These are phyloP conservation scores for Aspergillus jensenii DNA, from an alignment of 2,329 filamentous ascomycete genomes.

Conservation along the genomic window DNA sequence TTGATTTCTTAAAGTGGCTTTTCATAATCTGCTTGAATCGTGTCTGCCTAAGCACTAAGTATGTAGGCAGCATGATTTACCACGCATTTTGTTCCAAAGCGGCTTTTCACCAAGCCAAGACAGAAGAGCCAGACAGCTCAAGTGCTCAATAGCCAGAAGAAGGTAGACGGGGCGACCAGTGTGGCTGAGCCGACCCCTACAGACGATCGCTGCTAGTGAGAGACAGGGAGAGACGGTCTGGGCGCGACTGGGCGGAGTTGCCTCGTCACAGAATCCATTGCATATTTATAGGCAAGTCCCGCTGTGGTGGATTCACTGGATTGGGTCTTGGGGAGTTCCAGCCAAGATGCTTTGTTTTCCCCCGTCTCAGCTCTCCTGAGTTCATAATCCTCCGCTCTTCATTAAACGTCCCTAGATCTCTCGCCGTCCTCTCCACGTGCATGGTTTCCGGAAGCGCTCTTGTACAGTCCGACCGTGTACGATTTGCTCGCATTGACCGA, in stretches of 20 bases:
- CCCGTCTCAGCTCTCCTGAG: neutral
- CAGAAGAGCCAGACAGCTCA: no score
- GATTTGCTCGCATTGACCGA: no score
- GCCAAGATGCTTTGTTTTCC: constrained; percentile 9
- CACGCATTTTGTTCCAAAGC: neutral
- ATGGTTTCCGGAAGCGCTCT: neutral
- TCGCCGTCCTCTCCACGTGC: neutral
- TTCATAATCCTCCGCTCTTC: neutral
- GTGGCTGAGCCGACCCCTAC: neutral
- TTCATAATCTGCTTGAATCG: no score
- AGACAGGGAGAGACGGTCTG: neutral
- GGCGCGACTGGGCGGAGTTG: neutral
- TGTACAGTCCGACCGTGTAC: neutral
- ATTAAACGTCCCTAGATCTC: neutral
- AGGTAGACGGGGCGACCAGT: neutral
- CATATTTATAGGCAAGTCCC: constrained; percentile 1
- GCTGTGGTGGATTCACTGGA: neutral
- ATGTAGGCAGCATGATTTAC: no score
- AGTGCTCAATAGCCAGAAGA: neutral
- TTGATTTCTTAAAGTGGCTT: no score
- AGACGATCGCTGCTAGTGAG: neutral
- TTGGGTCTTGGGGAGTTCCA: neutral
- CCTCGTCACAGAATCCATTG: neutral
- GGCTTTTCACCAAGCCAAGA: neutral
- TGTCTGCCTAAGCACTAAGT: neutral